Conservation (phyloP, 768 basidiomycete species). For the Dendrothele bispora region DNA sequence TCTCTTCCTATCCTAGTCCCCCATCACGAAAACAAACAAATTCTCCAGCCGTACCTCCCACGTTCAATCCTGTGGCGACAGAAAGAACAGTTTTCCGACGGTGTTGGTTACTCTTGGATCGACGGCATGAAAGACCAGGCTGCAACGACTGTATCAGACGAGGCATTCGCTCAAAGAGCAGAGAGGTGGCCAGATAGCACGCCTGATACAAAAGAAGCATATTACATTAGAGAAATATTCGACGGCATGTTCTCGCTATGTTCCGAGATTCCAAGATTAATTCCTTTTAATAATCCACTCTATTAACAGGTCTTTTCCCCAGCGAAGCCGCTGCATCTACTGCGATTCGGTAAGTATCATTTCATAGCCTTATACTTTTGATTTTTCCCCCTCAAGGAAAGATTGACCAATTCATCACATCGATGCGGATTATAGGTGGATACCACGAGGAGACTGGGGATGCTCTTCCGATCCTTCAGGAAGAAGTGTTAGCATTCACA, state of each 20-base stretch:
- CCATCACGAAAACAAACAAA: neutral
- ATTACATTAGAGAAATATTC: conserved; percentile 89
- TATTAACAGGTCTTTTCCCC: conserved; percentile 72
- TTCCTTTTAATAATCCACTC: conserved; percentile 12
- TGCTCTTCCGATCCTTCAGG: conserved; percentile 94
- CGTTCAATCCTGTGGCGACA: conserved; percentile 96
- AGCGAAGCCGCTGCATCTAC: conserved; percentile 84
- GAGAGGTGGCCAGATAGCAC: conserved; percentile 78
- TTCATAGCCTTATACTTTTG: conserved; percentile 2
- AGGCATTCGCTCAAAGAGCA: conserved; percentile 66
- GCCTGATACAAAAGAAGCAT: conserved; percentile 97
- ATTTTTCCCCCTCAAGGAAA: conserved; percentile 3
- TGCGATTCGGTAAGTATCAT: conserved; percentile 72
- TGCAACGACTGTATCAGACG: conserved; percentile 73
- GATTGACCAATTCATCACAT: conserved; percentile 7
- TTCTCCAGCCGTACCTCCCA: conserved; percentile 82
- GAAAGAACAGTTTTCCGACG: conserved; percentile 99
- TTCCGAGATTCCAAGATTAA: no score
- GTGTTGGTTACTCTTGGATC: conserved; percentile 98
- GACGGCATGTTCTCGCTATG: conserved; percentile 50
- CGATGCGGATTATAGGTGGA: conserved; percentile 78
- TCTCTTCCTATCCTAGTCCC: neutral
- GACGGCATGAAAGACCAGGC: conserved; percentile 96
- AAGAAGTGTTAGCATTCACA: conserved; percentile 93
- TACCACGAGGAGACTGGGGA: conserved; percentile 96